phyloP scores from a whole-genome alignment of 2,329 filamentous ascomycete genomes.

The Talaromyces sp. region DNA sequence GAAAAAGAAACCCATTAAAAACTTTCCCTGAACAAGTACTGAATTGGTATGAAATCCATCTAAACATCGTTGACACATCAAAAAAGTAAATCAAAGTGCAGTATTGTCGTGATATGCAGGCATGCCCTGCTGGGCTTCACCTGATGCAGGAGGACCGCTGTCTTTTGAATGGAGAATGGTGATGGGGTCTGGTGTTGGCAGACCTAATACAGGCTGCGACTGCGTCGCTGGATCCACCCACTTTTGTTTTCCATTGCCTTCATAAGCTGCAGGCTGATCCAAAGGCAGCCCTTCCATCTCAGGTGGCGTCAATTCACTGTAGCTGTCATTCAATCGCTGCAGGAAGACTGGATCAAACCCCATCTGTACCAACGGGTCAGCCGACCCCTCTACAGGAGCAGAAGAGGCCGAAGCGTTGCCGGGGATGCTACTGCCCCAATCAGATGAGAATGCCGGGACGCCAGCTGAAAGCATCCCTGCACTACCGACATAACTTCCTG shows the following conservation, averaged over 20 bases:
- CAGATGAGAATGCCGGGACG: conserved; percentile 33
- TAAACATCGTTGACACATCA: neutral
- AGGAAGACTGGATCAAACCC: conserved; percentile 44
- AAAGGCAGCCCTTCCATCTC: conserved; percentile 32
- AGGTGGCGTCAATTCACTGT: conserved; percentile 37
- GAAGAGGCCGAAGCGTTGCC: conserved; percentile 33
- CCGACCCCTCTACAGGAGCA: conserved; percentile 33
- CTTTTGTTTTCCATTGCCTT: conserved; percentile 16
- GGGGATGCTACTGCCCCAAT: conserved; percentile 38
- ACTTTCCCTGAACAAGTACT: conserved; percentile 14
- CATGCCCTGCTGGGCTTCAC: conserved; percentile 17
- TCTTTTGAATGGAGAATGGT: conserved; percentile 23
- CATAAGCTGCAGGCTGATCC: conserved; percentile 15
- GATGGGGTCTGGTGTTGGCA: conserved; percentile 17
- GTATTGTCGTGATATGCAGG: conserved; percentile 15
- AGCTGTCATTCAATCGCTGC: conserved; percentile 38
- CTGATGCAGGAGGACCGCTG: conserved; percentile 18
- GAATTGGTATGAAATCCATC: neutral
- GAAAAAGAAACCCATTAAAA: conserved; percentile 1
- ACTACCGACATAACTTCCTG: conserved; percentile 40
- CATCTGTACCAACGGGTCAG: conserved; percentile 41
- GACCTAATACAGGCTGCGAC: conserved; percentile 7
- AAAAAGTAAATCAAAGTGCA: conserved; percentile 14
- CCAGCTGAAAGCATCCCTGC: conserved; percentile 31
- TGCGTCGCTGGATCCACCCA: conserved; percentile 19